Conservation (phyloP, 306 rosid species). For the Castanea mollissima region DNA sequence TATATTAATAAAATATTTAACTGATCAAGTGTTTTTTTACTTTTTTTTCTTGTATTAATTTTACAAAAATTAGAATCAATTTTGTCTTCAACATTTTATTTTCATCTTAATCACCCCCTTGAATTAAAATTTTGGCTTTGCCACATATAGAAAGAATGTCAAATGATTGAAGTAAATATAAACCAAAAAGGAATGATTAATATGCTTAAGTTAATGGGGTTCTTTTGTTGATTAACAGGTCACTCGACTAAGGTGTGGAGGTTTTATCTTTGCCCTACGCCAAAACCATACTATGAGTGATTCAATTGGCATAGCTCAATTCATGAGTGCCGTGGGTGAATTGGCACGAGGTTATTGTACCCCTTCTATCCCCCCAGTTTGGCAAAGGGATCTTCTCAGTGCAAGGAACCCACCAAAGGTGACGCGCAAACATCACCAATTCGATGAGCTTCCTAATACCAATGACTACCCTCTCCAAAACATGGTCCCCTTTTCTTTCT, state of each 20-base stretch:
- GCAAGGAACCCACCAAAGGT: slow-evolving; percentile 47
- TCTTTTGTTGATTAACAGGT: slow-evolving; percentile 7
- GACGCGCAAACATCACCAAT: slow-evolving; percentile 41
- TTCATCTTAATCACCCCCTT: no score
- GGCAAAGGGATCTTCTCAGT: slow-evolving; percentile 40
- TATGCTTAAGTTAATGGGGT: no score
- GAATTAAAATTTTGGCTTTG: no score
- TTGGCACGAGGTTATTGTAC: slow-evolving; percentile 34
- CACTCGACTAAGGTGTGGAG: slow-evolving; percentile 43
- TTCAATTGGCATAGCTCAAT: slow-evolving; percentile 44
- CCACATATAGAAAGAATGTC: no score
- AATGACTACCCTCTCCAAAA: slow-evolving; percentile 49
- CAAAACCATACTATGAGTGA: slow-evolving; percentile 55
- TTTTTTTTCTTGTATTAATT: no score
- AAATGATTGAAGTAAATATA: no score
- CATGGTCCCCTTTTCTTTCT: slow-evolving; percentile 52
- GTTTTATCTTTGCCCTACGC: slow-evolving; percentile 49
- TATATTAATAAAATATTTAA: no score
- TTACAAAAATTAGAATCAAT: no score
- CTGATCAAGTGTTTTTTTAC: no score
- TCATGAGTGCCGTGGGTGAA: slow-evolving; percentile 49
- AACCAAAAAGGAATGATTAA: no score
- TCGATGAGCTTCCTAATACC: slow-evolving; percentile 35
- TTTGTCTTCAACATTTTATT: no score
- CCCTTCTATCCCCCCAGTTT: slow-evolving; percentile 36